Percentiles rank a stretch among this genome's conserved stretches.
These are phyloP conservation scores for Ilyonectria robusta DNA, from an alignment of 2,329 filamentous ascomycete species.

Conservation along the genomic window DNA sequence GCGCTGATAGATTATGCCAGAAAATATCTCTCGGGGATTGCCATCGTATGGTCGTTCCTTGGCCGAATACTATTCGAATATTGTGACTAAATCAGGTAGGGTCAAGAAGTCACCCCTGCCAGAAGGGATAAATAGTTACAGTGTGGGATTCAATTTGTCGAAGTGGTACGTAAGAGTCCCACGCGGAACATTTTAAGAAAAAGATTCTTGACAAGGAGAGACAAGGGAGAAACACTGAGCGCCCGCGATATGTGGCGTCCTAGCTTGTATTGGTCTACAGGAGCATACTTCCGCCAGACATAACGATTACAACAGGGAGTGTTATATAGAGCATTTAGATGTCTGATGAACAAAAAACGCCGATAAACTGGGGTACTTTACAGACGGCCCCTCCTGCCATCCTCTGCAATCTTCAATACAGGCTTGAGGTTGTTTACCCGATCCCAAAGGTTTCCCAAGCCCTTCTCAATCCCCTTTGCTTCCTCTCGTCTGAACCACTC, in stretches of 20 bases:
- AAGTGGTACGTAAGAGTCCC: neutral
- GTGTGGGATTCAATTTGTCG: neutral
- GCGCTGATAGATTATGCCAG: neutral
- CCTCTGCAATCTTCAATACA: slow-evolving; percentile 13
- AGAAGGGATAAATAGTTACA: neutral
- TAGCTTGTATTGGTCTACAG: neutral
- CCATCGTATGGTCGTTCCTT: neutral
- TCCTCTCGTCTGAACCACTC: slow-evolving; percentile 30
- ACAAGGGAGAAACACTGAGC: neutral
- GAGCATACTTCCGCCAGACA: neutral
- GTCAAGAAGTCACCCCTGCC: too few relatives aligned
- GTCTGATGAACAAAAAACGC: neutral
- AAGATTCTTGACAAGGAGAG: neutral
- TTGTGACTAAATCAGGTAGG: too few relatives aligned
- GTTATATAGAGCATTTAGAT: neutral
- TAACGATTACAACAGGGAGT: neutral
- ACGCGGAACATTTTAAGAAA: neutral
- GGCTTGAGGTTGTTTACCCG: slow-evolving; percentile 17
- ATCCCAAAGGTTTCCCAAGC: slow-evolving; percentile 18
- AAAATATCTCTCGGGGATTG: neutral
- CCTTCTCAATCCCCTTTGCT: slow-evolving; percentile 1
- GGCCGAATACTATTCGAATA: neutral
- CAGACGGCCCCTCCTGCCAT: neutral
- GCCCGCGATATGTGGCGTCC: neutral
- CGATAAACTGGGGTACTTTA: neutral